Evolutionary conservation across 371 early-diverging fungal genomes (phyloP), one percentile per base, ranked within the genome.

Genomic region (Massospora cicadina): DNA sequence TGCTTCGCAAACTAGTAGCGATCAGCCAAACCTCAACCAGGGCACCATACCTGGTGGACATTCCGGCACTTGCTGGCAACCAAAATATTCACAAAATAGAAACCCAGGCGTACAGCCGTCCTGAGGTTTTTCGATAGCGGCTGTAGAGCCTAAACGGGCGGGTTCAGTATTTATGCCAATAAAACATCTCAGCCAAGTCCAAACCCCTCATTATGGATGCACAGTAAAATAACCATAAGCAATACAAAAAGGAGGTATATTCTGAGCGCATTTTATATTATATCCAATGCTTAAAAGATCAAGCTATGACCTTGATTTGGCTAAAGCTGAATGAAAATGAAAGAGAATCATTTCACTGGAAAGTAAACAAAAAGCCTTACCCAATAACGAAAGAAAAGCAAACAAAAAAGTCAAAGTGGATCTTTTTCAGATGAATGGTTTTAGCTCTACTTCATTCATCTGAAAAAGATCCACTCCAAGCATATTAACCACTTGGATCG

Each of bases 81-180:
- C 60, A 23, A 30, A 60, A 30, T 60, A 60, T 21, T 60, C 60
- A 31, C 60, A 60, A 30, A 60, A 12, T 23, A 60, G 31, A 30
- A 27, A 60, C 21, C 60, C 60, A 30, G 60, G 60, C 2, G 28
- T 60, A 23, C 60, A 60, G 23, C 32, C 17, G 17, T 43, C 43
- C 10, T 5, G 10, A 43, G 43, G 17, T 10, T 10, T 5, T 5
- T 17, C 43, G 10, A 17, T 17, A 5, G 43, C 5, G 43, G 43
- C 5, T 5, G 17, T 43, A 43, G 43, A 43, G 43, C 43, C 43
- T 43, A 43, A 10, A 43, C 5, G 43, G 43, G 17, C 5, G n/a
- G n/a, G n/a, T n/a, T n/a, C n/a, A n/a, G n/a, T n/a, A n/a, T n/a
- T n/a, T n/a, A n/a, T n/a, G n/a, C n/a, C n/a, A n/a, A n/a, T n/a